Evolutionary conservation across 2,329 filamentous ascomycete genomes (phyloP).

Genomic region (Phyllosticta citriasiana): DNA sequence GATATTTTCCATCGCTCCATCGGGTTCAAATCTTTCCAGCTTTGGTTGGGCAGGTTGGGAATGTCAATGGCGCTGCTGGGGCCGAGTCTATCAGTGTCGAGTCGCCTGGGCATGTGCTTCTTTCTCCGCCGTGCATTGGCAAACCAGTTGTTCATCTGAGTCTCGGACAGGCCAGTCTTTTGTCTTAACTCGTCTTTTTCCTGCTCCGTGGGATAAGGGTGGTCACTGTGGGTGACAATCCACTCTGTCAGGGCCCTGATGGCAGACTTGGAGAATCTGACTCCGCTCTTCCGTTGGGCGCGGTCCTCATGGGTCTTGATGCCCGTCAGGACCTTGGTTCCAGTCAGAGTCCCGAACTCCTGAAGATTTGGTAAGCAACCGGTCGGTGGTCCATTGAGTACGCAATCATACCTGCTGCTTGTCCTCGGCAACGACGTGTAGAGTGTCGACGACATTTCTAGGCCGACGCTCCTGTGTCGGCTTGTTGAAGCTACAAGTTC

Average conservation of each 20-base stretch:
- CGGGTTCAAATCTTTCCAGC: slow-evolving; percentile 50
- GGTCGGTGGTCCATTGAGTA: not conserved
- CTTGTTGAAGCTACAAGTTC: slow-evolving; percentile 38
- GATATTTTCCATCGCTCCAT: slow-evolving; percentile 61
- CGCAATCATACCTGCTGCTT: not conserved
- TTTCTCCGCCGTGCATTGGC: slow-evolving; percentile 78
- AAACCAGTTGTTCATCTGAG: slow-evolving; percentile 85
- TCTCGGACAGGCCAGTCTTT: slow-evolving; percentile 70
- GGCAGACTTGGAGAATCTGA: slow-evolving; percentile 70
- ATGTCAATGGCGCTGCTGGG: slow-evolving; percentile 62
- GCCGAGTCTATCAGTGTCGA: slow-evolving; percentile 55
- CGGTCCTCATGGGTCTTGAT: slow-evolving; percentile 23
- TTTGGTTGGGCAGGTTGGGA: slow-evolving; percentile 45
- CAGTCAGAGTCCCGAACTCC: slow-evolving; percentile 24
- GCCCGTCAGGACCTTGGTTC: slow-evolving; percentile 25
- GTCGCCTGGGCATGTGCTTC: slow-evolving; percentile 61
- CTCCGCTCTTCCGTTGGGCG: slow-evolving; percentile 51
- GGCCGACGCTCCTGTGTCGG: slow-evolving; percentile 20
- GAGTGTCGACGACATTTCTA: slow-evolving; percentile 34
- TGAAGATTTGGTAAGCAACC: slow-evolving; percentile 1
- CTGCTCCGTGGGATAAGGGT: slow-evolving; percentile 81
- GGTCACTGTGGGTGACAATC: slow-evolving; percentile 67
- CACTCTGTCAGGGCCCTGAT: slow-evolving; percentile 75
- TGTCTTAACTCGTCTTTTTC: slow-evolving; percentile 73
- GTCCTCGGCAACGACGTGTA: slow-evolving; percentile 38